phyloP scores from a whole-genome alignment of 345 rosid species.

The Aegle marmelos region DNA sequence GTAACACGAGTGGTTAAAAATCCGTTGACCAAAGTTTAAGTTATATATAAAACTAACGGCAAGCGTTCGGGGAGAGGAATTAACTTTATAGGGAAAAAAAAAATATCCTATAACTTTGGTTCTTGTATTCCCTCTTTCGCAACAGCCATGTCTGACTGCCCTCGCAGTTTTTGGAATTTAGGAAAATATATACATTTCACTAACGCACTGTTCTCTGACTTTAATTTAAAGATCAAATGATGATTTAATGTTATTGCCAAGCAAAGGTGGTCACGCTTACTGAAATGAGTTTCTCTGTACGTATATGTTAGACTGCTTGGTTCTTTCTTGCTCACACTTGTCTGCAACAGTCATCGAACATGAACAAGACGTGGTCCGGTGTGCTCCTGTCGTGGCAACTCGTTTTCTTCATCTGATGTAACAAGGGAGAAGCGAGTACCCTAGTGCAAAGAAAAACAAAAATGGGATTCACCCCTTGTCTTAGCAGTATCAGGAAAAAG shows the following conservation, averaged over 20 bases:
- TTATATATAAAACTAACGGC: no score
- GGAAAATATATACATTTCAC: no score
- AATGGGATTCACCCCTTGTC: not conserved
- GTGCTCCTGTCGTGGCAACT: slow-evolving; percentile 28
- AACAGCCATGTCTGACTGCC: not conserved
- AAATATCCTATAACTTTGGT: not conserved
- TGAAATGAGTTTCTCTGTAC: not conserved
- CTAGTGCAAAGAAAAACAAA: slow-evolving; percentile 10
- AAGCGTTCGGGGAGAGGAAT: no score
- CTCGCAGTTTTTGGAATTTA: not conserved
- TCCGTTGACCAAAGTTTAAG: not conserved
- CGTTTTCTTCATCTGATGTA: slow-evolving; percentile 48
- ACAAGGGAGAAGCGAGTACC: slow-evolving; percentile 21
- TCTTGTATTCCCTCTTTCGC: not conserved
- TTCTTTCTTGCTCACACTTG: not conserved
- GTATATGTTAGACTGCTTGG: not conserved
- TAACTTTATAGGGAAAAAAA: no score
- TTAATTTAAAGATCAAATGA: not conserved
- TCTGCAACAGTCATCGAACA: slow-evolving; percentile 11
- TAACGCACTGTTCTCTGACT: not conserved
- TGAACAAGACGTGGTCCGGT: slow-evolving; percentile 24
- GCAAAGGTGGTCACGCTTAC: not conserved
- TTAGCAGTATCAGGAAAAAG: not conserved
- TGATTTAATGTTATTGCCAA: not conserved
- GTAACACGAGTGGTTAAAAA: no score